Evolutionary conservation across 129 eudicot species (phyloP).

Genomic region (Tagetes patula): DNA sequence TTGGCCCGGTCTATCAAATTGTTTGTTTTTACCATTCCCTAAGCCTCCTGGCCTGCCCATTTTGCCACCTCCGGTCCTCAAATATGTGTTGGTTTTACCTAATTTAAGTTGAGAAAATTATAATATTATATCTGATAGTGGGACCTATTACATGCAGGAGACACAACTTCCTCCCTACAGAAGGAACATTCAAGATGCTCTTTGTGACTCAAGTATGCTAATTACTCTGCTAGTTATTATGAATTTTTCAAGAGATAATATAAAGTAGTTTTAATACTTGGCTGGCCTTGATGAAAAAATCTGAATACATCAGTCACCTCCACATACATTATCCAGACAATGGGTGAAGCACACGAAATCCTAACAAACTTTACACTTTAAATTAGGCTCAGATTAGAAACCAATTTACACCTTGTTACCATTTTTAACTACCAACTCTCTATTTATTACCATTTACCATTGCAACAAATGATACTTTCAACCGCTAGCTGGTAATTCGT

Average conservation of each 20-base stretch:
- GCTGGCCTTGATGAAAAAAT: background rate
- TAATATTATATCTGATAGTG: constrained; percentile 1
- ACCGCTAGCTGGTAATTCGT: background rate
- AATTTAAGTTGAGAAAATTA: background rate
- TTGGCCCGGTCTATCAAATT: background rate
- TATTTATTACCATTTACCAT: background rate
- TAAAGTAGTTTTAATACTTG: background rate
- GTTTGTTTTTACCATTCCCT: background rate
- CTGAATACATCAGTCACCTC: background rate
- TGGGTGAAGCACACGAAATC: background rate
- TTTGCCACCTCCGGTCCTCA: background rate
- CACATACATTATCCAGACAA: background rate
- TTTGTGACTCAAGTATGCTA: constrained; percentile 92
- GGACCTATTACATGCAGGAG: constrained; percentile 63
- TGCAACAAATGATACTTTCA: background rate
- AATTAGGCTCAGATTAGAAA: background rate
- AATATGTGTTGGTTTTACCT: background rate
- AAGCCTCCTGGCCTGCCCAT: background rate
- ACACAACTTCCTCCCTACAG: constrained; percentile 74
- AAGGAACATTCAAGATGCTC: constrained; percentile 78
- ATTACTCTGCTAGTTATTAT: background rate
- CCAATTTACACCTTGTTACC: background rate
- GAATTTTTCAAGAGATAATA: background rate
- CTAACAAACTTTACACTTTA: background rate
- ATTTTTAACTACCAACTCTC: background rate